A percentile compares a stretch with the other conserved stretches of the same genome.
These are phyloP conservation scores for Sanghuangporus weigelae DNA, from an alignment of 1,284 basidiomycete species.

Conservation along the genomic window DNA sequence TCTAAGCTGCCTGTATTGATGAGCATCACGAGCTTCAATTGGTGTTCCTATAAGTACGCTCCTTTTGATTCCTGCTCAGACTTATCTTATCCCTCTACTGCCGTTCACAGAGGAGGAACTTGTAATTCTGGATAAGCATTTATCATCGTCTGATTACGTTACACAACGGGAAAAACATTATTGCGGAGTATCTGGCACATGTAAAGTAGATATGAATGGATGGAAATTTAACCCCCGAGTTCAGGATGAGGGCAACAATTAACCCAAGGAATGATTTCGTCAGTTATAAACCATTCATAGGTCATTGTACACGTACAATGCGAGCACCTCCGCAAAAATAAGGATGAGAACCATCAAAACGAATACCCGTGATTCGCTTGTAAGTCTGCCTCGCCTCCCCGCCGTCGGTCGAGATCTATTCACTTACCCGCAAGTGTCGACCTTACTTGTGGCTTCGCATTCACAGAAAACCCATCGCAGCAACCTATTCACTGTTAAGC, in stretches of 20 bases:
- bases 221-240: slow-evolving; percentile 42
- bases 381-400: too few species aligned
- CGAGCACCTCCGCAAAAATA: too few species aligned
- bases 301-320: slow-evolving; percentile 52
- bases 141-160: not conserved
- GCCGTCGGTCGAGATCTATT: too few species aligned
- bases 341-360: too few species aligned
- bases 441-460: too few species aligned
- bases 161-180: not conserved
- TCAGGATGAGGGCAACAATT: slow-evolving; percentile 89
- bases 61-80: slow-evolving; percentile 79
- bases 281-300: not conserved
- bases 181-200: not conserved
- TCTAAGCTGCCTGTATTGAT: not conserved
- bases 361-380: slow-evolving; percentile 93
- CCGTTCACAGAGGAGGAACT: slow-evolving; percentile 82
- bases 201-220: not conserved
- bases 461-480: too few species aligned
- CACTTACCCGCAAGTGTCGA: too few species aligned
- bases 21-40: slow-evolving; percentile 60
- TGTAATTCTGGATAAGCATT: slow-evolving; percentile 69
- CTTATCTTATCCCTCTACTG: slow-evolving; percentile 66
- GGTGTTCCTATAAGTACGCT: slow-evolving; percentile 91
- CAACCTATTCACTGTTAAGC: too few species aligned
- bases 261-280: slow-evolving; percentile 39